Base-by-base conservation (phyloP, 306 rosid genomes). In the Erythrophleum fordii region DNA sequence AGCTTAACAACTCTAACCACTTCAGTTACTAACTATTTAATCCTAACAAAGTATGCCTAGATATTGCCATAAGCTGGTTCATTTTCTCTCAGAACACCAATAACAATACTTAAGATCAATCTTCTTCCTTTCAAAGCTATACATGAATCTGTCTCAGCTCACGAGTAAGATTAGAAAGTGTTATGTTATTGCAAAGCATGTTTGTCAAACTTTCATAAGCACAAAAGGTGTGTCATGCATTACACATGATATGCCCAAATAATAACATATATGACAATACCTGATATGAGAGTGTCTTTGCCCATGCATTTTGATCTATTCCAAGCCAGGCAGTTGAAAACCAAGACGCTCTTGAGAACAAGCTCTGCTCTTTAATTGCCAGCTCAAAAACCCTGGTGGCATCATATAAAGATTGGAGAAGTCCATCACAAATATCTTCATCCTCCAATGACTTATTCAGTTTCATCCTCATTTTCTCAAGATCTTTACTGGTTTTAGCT, bases 361-460 rank as follows among this genome's bases (percentile, higher is more conserved):
- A 82, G 49, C 85, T 86, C 44, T 87, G 92, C 73, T 92, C 98
- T 86, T 93, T 93, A 64, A 95, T 83, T 74, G 94, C 96, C 46
- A 95, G 83, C 86, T 93, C 99, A 80, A 91, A 95, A 85, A 89
- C 93, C 85, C 99, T 91, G 80, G 98, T 91, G 22, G 97, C 91
- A 68, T 95, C 99, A 81, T 93, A 91, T 70, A 95, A 84, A 80
- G 86, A 89, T 79, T 95, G 99, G 75, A 92, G 91, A 81, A 95
- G 96, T 75, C 90, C 94, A 80, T 90, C 91, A 60, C 86, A 90
- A 62, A 83, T 85, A 81, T 93, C 90, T 76, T 86, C 97, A 12
- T 83, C 86, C 58, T 88, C 83, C 75, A 91, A 84, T 52, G 99
- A 90, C 70, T 89, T 88, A 80, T 90, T 87, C 75, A 90, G 87